These are phyloP conservation scores for Stachybotrys echinatus DNA, from an alignment of 2,329 filamentous ascomycete species.

Conservation along the genomic window DNA sequence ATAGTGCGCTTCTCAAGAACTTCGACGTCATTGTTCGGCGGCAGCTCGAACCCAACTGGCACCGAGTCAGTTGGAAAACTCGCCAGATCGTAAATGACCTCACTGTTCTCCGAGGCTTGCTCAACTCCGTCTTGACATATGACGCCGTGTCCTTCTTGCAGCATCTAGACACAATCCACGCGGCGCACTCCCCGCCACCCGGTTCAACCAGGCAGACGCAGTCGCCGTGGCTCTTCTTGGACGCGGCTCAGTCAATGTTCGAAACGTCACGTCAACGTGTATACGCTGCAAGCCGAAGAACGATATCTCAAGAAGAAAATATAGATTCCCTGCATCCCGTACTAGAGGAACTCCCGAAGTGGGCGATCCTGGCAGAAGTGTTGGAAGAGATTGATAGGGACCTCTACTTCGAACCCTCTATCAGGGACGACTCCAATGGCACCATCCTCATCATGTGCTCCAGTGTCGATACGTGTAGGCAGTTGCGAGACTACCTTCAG, in stretches of 20 bases:
- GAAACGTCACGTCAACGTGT: slow-evolving; percentile 83
- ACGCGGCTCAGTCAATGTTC: slow-evolving; percentile 92
- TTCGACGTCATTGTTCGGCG: slow-evolving; percentile 86
- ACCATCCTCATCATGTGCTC: slow-evolving; percentile 94
- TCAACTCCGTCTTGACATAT: slow-evolving; percentile 77
- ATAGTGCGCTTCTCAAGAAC: slow-evolving; percentile 85
- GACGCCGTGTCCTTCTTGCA: slow-evolving; percentile 90
- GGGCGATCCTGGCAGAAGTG: slow-evolving; percentile 82
- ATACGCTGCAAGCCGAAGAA: slow-evolving; percentile 64
- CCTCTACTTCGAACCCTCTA: slow-evolving; percentile 72
- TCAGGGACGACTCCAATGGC: slow-evolving; percentile 82
- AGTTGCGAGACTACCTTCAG: slow-evolving; percentile 86
- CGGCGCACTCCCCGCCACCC: slow-evolving; percentile 81
- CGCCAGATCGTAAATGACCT: slow-evolving; percentile 91
- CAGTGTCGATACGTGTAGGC: slow-evolving; percentile 77
- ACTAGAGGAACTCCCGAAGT: slow-evolving; percentile 93
- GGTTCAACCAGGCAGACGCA: slow-evolving; percentile 84
- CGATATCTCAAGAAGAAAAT: slow-evolving; percentile 38
- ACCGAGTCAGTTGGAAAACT: slow-evolving; percentile 90
- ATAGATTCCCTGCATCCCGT: slow-evolving; percentile 68
- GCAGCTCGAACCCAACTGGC: slow-evolving; percentile 95
- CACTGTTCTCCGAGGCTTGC: slow-evolving; percentile 73
- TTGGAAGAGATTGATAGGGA: slow-evolving; percentile 91
- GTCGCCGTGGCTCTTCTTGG: slow-evolving; percentile 93
- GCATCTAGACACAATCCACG: slow-evolving; percentile 89